Base-by-base conservation (phyloP, 768 basidiomycete genomes). In the Rhodotorula paludigena region DNA sequence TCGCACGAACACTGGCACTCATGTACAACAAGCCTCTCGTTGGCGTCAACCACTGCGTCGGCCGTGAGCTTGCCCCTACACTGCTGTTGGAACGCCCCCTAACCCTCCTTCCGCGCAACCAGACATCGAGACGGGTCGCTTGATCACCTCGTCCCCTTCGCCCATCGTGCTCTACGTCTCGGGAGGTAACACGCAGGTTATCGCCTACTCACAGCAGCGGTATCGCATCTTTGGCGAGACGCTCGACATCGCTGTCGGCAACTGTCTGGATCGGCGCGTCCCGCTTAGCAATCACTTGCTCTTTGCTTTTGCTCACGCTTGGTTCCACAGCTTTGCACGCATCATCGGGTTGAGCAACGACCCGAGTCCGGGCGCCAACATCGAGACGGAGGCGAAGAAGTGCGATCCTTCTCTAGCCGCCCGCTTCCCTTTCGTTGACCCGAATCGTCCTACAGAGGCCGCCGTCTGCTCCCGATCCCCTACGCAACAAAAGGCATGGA, bases 401-500 rank as follows among this genome's bases (percentile, higher is more conserved):
- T 93, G 66, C 44, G 80, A 71, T 18, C 32, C n/a, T 15, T 36
- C 35, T 28, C 20, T 16, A 7, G 35, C 16, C 30, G 15, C 0
- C 28, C 23, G 36, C 21, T 23, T 4, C 28, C 36, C 25, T 36
- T 0, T 6, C 44, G 32, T 36, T 41, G 7, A 21, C 38, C 2
- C 44, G 8, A 28, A 3, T 25, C 23, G 6, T 14, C 25, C 16
- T 14, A 36, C 74, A 96, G 93, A 74, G 94, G 94, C 20, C 89
- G 85, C 75, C 85, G 87, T 23, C 81, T 98, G 4, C 78, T 98
- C 3, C 80, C 87, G 5, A 81, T 99, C 53, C 93, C 96, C 6
- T 99, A 98, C 77, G 84, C 92, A 5, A 99, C 93, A 2, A 99
- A 99, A 77, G 96, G 96, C 36, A 99, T 99, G 96, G 96, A 99